These are phyloP conservation scores for Exophiala oligosperma DNA, from an alignment of 2,329 filamentous ascomycete species.

Conservation along the genomic window DNA sequence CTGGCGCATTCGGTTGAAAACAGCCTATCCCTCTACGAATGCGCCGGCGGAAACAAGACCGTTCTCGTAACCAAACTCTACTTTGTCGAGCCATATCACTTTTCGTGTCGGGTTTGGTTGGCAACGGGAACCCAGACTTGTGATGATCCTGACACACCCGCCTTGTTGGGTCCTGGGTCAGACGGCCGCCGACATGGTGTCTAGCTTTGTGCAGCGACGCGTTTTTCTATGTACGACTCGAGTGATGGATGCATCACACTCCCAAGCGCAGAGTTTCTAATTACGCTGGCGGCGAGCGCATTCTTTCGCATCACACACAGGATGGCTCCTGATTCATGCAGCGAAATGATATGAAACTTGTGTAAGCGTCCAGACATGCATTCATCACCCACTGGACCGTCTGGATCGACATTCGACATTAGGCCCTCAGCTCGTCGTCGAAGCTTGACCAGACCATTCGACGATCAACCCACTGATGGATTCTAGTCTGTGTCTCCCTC, in stretches of 20 bases:
- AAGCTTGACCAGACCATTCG: background rate
- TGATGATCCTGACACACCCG: constrained; percentile 1
- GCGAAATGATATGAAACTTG: background rate
- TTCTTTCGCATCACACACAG: constrained; percentile 14
- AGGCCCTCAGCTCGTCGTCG: background rate
- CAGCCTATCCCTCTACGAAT: constrained; percentile 5
- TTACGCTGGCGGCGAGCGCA: background rate
- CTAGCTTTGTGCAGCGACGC: background rate
- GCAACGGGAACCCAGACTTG: constrained; percentile 1
- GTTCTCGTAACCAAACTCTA: background rate
- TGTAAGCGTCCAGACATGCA: background rate
- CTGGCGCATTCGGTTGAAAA: constrained; percentile 17
- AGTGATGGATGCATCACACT: background rate
- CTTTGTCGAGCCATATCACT: background rate
- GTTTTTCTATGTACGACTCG: background rate
- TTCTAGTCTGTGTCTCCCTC: background rate
- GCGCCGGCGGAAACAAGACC: background rate
- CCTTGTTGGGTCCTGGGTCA: constrained; percentile 1
- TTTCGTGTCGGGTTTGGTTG: background rate
- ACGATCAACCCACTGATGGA: background rate
- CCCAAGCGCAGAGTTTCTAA: background rate
- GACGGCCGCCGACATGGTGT: background rate
- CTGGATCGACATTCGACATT: background rate
- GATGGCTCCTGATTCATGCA: constrained; percentile 7
- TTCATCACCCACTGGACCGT: background rate